These are phyloP conservation scores for Drechslerella stenobrocha DNA, from an alignment of 2,329 filamentous ascomycete species.

Conservation along the genomic window DNA sequence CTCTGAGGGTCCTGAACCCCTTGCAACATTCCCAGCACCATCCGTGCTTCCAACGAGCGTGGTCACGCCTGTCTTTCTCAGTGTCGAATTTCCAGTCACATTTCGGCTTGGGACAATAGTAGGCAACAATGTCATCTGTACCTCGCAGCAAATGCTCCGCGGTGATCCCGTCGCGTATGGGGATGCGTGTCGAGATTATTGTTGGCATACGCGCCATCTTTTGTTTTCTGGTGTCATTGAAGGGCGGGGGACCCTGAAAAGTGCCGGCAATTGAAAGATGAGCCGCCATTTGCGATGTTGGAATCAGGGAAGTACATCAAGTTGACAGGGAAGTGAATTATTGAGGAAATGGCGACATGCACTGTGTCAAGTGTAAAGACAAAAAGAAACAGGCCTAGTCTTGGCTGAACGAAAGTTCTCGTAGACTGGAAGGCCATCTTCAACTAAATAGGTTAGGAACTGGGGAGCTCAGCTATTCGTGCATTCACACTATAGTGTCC, in stretches of 20 bases:
- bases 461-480: too few species aligned
- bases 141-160: background rate
- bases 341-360: too few species aligned
- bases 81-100: constrained; percentile 15
- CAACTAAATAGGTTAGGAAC: too few species aligned
- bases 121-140: background rate
- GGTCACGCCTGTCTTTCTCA: constrained; percentile 30
- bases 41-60: constrained; percentile 30
- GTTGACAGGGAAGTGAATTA: too few species aligned
- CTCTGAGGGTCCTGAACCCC: background rate
- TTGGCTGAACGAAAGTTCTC: too few species aligned
- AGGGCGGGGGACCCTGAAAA: background rate
- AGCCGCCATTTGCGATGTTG: background rate
- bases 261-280: background rate
- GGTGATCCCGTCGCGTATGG: background rate
- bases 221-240: constrained; percentile 12
- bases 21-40: constrained; percentile 30
- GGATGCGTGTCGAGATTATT: constrained; percentile 9
- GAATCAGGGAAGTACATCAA: background rate
- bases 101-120: constrained; percentile 4
- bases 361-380: too few species aligned
- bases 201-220: constrained; percentile 20
- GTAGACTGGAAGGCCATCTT: too few species aligned
- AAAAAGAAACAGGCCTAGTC: too few species aligned
- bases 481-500: too few species aligned